Evolutionary conservation across 257 asterid species (phyloP).

Genomic region (Przewalskia tangutica): DNA sequence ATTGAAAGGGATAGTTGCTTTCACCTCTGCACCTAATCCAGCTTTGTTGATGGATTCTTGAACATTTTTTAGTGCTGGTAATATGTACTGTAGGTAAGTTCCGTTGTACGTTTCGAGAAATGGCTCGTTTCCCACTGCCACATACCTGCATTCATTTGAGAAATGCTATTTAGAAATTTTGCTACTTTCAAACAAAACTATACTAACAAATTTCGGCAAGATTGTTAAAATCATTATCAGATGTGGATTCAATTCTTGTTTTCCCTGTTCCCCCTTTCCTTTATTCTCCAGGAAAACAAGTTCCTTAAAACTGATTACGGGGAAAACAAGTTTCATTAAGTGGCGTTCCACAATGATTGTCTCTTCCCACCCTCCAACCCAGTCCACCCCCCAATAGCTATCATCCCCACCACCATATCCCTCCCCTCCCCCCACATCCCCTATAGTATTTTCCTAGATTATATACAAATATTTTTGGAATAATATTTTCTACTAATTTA

Average conservation of each 20-base stretch:
- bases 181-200: background rate
- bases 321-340: background rate
- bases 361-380: background rate
- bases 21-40: constrained; percentile 20
- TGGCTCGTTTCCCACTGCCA: constrained; percentile 10
- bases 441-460: background rate
- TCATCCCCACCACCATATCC: background rate
- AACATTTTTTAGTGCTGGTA: constrained; percentile 22
- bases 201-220: background rate
- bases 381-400: background rate
- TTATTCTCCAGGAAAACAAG: background rate
- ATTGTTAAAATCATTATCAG: too few species aligned
- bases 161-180: background rate
- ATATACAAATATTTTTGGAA: background rate
- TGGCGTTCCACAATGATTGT: background rate
- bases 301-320: background rate
- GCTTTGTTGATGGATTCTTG: constrained; percentile 26
- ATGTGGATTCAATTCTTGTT: background rate
- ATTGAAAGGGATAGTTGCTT: constrained; percentile 21
- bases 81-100: constrained; percentile 5
- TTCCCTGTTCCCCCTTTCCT: background rate
- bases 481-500: background rate
- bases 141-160: constrained; percentile 1
- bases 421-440: background rate
- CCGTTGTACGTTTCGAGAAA: constrained; percentile 16